Evolutionary conservation across 768 basidiomycete genomes (phyloP).

Genomic region (Leccinum broughii): DNA sequence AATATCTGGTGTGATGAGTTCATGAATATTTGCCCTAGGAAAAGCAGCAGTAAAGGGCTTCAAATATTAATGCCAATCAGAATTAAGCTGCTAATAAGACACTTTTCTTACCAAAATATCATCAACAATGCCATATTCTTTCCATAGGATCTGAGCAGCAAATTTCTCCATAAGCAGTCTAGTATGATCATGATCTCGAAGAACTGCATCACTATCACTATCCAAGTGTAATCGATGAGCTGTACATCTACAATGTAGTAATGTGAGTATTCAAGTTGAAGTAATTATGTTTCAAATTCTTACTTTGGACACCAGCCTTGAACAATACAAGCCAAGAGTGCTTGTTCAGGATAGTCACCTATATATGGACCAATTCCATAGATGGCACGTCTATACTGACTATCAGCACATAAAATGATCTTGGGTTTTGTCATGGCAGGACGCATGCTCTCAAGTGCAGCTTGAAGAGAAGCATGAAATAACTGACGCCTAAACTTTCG

Average conservation of each 20-base stretch:
- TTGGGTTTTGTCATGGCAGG: not conserved
- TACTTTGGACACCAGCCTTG: slow-evolving; percentile 4
- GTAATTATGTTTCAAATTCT: not conserved
- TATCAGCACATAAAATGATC: slow-evolving; percentile 21
- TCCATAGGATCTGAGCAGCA: not conserved
- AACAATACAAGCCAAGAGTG: slow-evolving; percentile 14
- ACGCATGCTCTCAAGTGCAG: not conserved
- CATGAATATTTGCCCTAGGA: not conserved
- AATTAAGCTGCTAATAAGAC: not conserved
- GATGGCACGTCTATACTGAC: slow-evolving; percentile 6
- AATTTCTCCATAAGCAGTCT: not conserved
- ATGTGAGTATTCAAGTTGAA: no score
- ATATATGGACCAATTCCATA: slow-evolving; percentile 41
- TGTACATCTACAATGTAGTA: not conserved
- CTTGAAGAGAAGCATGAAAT: not conserved
- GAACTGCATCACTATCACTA: not conserved
- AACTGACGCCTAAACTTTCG: no score
- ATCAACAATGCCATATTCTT: not conserved
- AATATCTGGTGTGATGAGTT: not conserved
- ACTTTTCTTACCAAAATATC: not conserved
- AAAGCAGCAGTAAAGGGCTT: not conserved
- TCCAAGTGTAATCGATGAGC: not conserved
- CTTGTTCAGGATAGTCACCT: slow-evolving; percentile 43
- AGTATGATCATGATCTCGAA: not conserved
- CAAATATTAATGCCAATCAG: not conserved